Base-by-base conservation (phyloP, 2,329 filamentous ascomycete genomes). In the Colletotrichum gigasporum region DNA sequence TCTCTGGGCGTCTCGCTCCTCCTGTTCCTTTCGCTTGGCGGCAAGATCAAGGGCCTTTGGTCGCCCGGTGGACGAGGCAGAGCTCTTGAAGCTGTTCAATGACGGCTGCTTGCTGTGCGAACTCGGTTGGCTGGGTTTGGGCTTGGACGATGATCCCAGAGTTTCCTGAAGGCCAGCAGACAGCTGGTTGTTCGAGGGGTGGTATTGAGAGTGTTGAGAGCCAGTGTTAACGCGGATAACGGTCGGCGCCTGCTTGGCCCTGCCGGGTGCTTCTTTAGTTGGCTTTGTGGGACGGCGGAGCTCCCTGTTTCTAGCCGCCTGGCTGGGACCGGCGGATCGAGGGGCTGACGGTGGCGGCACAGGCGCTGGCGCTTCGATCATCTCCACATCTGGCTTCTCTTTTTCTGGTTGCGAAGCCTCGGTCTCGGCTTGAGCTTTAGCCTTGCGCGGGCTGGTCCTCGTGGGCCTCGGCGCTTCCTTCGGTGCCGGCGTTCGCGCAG, bases 11-110 rank as follows among this genome's bases (percentile, higher is more conserved):
- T 94, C 92, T 48, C 89, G 88, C 73, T 96, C 93, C 70, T 97
- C 94, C 74, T 90, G 90, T 74, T 97, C 93, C 73, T 91, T 95
- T 76, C 94, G 94, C 72, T 89, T 90, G 37, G 92, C 91, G 2
- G 91, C 92, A 48, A 91, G 83, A 56, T 94, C 88, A 20, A 94
- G 80, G 2, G 91, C 90, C 73, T 91, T 92, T 0, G 89, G 86
- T 53, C 90, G 88, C 2, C 85, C 82, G n/a, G 82, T 83, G 30
- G 89, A 85, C n/a, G 88, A 87, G 6, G 82, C 81, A 6, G 87
- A 88, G 70, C 83, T 86, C 74, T 91, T 92, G 55, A 94, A 81
- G 71, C 85, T 92, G 56, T 85, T 80, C 8, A 80, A 71, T 1
- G 86, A 86, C 11, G 53, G 41, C 4, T 78, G 70, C 68, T 87